Conservation (phyloP, 1,139 yeast species). For the Geotrichum fermentans region DNA sequence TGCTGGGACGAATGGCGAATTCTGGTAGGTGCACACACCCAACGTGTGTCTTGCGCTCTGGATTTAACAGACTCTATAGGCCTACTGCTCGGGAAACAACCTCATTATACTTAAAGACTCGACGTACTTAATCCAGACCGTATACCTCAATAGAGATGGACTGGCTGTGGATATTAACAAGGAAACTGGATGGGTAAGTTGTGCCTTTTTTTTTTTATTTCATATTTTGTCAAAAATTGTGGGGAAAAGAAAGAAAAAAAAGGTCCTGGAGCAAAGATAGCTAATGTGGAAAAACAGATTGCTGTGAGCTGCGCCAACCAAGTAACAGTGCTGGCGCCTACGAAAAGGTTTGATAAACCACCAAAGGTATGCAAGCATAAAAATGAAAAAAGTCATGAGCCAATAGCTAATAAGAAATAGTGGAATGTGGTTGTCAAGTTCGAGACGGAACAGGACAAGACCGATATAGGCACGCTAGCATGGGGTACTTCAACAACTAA, state of each 20-base stretch:
- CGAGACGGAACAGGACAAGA: conserved; percentile 36
- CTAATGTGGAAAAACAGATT: conserved; percentile 35
- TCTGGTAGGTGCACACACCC: conserved; percentile 35
- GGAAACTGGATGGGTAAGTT: conserved; percentile 44
- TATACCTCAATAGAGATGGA: conserved; percentile 67
- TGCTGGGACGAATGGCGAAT: conserved; percentile 66
- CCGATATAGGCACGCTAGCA: conserved; percentile 49
- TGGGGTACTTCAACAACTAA: conserved; percentile 61
- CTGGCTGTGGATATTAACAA: conserved; percentile 58
- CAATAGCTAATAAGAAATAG: no score
- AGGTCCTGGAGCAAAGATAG: background rate
- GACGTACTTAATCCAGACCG: conserved; percentile 61
- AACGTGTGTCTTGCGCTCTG: background rate
- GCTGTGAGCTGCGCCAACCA: conserved; percentile 44
- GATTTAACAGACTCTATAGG: conserved; percentile 30
- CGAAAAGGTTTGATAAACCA: conserved; percentile 28
- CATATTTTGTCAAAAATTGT: no score
- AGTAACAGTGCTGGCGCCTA: conserved; percentile 29
- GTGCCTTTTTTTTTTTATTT: conserved; percentile 14
- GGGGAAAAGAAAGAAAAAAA: no score
- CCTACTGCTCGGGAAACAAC: conserved; percentile 86
- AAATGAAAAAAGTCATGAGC: no score
- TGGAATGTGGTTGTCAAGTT: conserved; percentile 49
- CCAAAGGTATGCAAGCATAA: conserved; percentile 25
- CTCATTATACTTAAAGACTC: conserved; percentile 57